phyloP scores from a whole-genome alignment of 2,329 filamentous ascomycete species.

The Nothopassalora personata region DNA sequence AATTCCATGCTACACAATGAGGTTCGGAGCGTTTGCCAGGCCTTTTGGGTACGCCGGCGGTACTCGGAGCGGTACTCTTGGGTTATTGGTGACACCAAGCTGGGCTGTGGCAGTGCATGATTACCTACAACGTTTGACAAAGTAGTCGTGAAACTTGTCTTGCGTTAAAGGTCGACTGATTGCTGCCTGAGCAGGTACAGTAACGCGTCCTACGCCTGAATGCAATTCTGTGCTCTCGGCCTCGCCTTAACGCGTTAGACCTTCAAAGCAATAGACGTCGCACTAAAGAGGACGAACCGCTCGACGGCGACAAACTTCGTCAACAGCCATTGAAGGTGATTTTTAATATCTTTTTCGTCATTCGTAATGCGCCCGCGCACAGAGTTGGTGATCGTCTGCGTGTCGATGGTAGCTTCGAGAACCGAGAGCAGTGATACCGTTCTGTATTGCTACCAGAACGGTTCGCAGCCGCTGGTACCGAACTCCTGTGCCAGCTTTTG shows the following conservation, averaged over 20 bases:
- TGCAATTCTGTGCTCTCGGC: too few species aligned
- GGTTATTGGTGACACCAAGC: background rate
- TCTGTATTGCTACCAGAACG: background rate
- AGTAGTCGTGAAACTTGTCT: background rate
- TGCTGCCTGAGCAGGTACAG: too few species aligned
- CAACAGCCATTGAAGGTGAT: too few species aligned
- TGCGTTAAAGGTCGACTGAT: too few species aligned
- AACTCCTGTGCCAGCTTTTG: background rate
- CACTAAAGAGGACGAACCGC: too few species aligned
- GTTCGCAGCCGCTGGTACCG: constrained; percentile 2
- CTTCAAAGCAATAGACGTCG: too few species aligned
- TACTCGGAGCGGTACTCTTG: constrained; percentile 1
- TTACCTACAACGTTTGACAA: background rate
- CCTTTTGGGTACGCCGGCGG: constrained; percentile 3
- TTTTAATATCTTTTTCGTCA: too few species aligned
- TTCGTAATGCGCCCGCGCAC: too few species aligned
- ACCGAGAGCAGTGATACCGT: background rate
- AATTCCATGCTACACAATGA: constrained; percentile 12
- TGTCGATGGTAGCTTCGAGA: constrained; percentile 1
- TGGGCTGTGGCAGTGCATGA: constrained; percentile 7
- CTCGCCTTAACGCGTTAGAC: too few species aligned
- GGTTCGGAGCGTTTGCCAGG: constrained; percentile 9
- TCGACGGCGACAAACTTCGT: too few species aligned
- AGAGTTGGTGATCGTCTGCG: background rate
- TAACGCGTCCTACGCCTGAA: too few species aligned